Conservation (phyloP, 345 rosid genomes). For the Melaleuca quinquenervia region DNA sequence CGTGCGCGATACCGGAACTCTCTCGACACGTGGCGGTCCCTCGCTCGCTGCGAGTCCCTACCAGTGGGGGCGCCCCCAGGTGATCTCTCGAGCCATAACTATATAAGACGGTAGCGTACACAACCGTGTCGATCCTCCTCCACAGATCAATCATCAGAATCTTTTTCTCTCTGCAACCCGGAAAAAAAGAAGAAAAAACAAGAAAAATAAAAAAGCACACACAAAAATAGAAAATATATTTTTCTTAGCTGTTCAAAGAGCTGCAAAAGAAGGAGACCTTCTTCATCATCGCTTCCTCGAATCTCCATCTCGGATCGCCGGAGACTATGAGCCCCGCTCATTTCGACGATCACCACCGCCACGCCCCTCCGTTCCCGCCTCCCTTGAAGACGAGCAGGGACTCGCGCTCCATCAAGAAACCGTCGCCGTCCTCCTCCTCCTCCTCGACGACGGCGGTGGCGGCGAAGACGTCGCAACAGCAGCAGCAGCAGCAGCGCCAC, state of each 20-base stretch:
- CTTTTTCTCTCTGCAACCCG: not conserved
- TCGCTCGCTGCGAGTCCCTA: too few relatives aligned
- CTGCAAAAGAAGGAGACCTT: not conserved
- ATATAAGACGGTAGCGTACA: not conserved
- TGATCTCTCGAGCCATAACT: not conserved
- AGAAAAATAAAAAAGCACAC: too few relatives aligned
- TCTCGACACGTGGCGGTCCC: not conserved
- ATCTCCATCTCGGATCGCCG: not conserved
- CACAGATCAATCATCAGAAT: not conserved
- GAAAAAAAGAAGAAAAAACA: too few relatives aligned
- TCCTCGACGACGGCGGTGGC: slow-evolving; percentile 25
- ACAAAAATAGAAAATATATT: not conserved
- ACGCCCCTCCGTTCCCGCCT: slow-evolving; percentile 6
- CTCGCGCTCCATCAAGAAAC: slow-evolving; percentile 46
- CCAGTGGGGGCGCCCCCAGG: not conserved
- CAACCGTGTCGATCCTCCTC: not conserved
- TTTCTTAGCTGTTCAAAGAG: too few relatives aligned
- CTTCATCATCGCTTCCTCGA: not conserved
- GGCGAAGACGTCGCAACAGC: not conserved
- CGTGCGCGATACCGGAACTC: not conserved
- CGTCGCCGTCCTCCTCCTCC: slow-evolving; percentile 10
- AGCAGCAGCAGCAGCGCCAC: slow-evolving; percentile 27
- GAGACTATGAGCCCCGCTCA: slow-evolving; percentile 21
- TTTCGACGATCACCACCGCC: slow-evolving; percentile 3
- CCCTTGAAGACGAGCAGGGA: slow-evolving; percentile 32